Percentiles rank a stretch among this genome's conserved stretches.
These are phyloP conservation scores for Microdochium trichocladiopsis DNA, from an alignment of 2,329 filamentous ascomycete species.

Conservation along the genomic window DNA sequence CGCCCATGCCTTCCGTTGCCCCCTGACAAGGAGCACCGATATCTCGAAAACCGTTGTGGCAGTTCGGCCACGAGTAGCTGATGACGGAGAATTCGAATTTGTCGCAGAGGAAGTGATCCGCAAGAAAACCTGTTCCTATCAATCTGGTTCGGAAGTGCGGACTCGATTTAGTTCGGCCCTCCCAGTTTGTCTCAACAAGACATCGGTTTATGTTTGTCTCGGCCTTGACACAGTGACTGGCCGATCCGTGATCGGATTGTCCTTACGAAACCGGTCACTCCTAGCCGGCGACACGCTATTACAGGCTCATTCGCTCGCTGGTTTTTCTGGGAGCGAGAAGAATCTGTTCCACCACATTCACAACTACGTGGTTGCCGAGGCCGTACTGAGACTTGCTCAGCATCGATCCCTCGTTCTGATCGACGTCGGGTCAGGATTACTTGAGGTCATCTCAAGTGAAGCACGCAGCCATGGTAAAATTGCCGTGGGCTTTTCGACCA, in stretches of 20 bases:
- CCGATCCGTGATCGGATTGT: neutral
- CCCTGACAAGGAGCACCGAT: neutral
- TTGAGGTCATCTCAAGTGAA: neutral
- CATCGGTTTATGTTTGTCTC: neutral
- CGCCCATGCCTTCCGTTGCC: neutral
- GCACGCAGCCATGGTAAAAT: neutral
- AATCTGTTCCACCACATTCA: neutral
- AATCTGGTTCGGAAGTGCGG: neutral
- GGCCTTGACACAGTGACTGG: neutral
- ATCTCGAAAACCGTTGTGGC: neutral
- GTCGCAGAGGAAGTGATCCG: neutral
- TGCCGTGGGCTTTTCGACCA: neutral
- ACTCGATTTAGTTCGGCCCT: neutral
- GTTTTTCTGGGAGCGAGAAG: neutral
- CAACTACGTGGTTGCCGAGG: neutral
- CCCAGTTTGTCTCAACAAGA: neutral
- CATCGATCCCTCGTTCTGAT: neutral
- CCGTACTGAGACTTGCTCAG: neutral
- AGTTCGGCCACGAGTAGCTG: neutral
- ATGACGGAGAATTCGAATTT: neutral
- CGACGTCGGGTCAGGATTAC: neutral
- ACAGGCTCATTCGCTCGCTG: neutral
- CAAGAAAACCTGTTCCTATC: neutral
- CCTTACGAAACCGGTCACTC: neutral
- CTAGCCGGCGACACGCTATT: neutral